Evolutionary conservation across 495 filamentous ascomycete genomes (phyloP).

Genomic region (Podospora comata): DNA sequence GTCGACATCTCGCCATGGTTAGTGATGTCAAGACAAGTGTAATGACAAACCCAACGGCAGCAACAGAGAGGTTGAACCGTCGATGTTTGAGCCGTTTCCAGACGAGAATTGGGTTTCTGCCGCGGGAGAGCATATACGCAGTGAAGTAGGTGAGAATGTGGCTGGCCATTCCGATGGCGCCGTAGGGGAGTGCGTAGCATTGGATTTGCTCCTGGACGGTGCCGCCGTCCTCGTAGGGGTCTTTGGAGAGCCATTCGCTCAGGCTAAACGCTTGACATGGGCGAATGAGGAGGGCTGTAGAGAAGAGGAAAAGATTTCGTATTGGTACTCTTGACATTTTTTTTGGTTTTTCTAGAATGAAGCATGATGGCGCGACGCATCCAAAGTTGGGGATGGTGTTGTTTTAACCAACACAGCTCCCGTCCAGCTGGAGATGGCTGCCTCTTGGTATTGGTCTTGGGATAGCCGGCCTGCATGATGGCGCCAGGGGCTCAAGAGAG

Average conservation of each 20-base stretch:
- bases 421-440: not conserved
- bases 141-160: constrained; percentile 39
- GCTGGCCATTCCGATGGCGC: constrained; percentile 36
- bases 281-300: not conserved
- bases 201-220: constrained; percentile 30
- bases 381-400: not conserved
- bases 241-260: constrained; percentile 15
- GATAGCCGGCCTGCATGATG: not conserved
- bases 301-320: not conserved
- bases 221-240: constrained; percentile 19
- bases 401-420: not conserved
- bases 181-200: constrained; percentile 39
- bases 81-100: constrained; percentile 17
- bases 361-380: not conserved
- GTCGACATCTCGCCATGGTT: constrained; percentile 30
- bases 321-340: not conserved
- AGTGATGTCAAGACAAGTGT: constrained; percentile 23
- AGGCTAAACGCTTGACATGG: constrained; percentile 10
- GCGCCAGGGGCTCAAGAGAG: not conserved
- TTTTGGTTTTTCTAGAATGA: not conserved
- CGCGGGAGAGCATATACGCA: constrained; percentile 24
- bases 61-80: constrained; percentile 22
- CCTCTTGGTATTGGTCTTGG: not conserved
- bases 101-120: constrained; percentile 20
- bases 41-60: constrained; percentile 20